Evolutionary conservation across 257 asterid species (phyloP).

Genomic region (Leptodermis oblonga): DNA sequence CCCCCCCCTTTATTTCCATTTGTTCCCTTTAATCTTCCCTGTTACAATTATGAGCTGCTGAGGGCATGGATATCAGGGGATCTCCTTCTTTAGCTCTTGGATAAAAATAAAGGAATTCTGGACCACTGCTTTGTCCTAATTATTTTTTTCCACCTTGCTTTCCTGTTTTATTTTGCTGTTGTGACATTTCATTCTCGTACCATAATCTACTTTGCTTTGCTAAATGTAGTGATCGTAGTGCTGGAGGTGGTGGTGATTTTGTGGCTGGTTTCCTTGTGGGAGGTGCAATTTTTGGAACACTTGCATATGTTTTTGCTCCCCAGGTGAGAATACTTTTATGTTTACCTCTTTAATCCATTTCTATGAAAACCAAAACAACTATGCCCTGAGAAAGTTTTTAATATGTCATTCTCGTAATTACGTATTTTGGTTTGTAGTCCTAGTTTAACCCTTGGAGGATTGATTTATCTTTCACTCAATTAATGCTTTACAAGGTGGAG

Average conservation of each 20-base stretch:
- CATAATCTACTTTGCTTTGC: conserved; percentile 16
- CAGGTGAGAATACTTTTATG: conserved; percentile 44
- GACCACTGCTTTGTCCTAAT: background rate
- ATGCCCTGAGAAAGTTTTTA: background rate
- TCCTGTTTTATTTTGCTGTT: background rate
- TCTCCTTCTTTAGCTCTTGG: background rate
- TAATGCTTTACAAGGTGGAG: background rate
- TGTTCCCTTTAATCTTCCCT: no score
- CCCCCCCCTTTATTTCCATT: no score
- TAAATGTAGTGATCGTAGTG: conserved; percentile 47
- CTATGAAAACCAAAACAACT: background rate
- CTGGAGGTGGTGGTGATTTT: conserved; percentile 71
- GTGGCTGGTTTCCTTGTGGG: conserved; percentile 82
- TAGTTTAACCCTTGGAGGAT: background rate
- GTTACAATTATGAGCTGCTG: background rate
- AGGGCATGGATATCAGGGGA: no score
- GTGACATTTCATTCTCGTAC: background rate
- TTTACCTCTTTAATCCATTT: background rate
- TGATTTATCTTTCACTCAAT: background rate
- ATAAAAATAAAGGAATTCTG: no score
- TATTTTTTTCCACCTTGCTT: background rate
- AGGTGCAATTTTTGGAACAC: conserved; percentile 85
- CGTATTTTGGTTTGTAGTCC: background rate
- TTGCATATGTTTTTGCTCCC: conserved; percentile 79
- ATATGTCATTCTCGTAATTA: background rate